These are phyloP conservation scores for Styphnolobium japonicum DNA, from an alignment of 306 rosid genomes.

Conservation along the genomic window DNA sequence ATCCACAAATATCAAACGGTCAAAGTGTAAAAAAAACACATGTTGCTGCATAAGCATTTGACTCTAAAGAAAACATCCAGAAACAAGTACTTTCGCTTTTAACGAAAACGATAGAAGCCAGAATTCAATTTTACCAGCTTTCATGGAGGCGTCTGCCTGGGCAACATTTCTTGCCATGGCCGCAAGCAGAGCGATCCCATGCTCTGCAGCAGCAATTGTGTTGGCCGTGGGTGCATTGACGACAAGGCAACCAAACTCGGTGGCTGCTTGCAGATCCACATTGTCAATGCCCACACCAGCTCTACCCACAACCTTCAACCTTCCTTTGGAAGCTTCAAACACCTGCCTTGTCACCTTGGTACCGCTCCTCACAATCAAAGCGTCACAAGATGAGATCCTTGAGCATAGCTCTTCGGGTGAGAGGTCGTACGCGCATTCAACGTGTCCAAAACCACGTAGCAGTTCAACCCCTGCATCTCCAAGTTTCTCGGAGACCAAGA, in stretches of 20 bases:
- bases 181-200: conserved; percentile 56
- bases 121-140: conserved; percentile 42
- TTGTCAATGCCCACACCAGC: conserved; percentile 85
- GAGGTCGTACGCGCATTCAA: conserved; percentile 54
- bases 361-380: conserved; percentile 65
- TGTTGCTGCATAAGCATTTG: not conserved
- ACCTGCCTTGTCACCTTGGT: conserved; percentile 61
- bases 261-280: conserved; percentile 73
- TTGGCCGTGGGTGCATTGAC: conserved; percentile 79
- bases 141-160: conserved; percentile 67
- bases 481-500: conserved; percentile 67
- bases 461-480: conserved; percentile 63
- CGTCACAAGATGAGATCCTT: conserved; percentile 59
- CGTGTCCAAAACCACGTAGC: conserved; percentile 43
- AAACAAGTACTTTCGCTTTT: not conserved
- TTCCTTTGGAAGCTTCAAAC: conserved; percentile 55
- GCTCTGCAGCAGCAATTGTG: conserved; percentile 72
- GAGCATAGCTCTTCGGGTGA: conserved; percentile 50
- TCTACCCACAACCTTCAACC: conserved; percentile 72
- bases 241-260: conserved; percentile 65
- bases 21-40: not conserved
- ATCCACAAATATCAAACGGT: not conserved
- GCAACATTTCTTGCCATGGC: conserved; percentile 76
- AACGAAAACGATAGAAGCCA: not conserved
- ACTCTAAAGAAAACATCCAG: not conserved